Conservation (phyloP, 106 monocot genomes). For the Ottelia alismoides region DNA sequence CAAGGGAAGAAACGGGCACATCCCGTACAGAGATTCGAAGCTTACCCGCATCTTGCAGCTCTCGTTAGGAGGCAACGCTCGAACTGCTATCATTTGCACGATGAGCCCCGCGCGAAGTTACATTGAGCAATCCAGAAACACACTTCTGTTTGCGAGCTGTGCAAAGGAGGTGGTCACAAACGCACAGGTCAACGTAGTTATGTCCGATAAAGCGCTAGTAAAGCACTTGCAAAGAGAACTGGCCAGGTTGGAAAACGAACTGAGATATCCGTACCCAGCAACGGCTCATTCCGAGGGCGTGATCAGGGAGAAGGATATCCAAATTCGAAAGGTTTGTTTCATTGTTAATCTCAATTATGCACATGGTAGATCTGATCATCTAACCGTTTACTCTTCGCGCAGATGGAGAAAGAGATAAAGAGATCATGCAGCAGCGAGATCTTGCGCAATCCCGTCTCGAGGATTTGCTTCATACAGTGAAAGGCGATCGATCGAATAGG, state of each 20-base stretch:
- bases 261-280: conserved; percentile 43
- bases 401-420: conserved; percentile 98
- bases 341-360: not conserved
- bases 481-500: conserved; percentile 27
- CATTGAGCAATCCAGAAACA: conserved; percentile 88
- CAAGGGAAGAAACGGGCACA: conserved; percentile 81
- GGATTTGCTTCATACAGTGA: conserved; percentile 44
- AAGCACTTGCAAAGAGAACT: conserved; percentile 89
- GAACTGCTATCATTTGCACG: conserved; percentile 96
- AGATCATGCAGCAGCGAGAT: conserved; percentile 59
- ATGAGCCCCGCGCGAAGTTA: conserved; percentile 84
- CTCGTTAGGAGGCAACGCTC: conserved; percentile 87
- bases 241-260: conserved; percentile 77
- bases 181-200: conserved; percentile 92
- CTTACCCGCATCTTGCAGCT: conserved; percentile 88
- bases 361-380: too few relatives aligned
- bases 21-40: conserved; percentile 96
- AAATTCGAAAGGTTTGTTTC: conserved; percentile 61
- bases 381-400: too few relatives aligned
- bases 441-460: conserved; percentile 54
- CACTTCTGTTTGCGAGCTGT: conserved; percentile 94
- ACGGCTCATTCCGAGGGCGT: conserved; percentile 32
- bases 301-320: conserved; percentile 63
- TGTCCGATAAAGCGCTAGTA: conserved; percentile 94
- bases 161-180: conserved; percentile 89